A percentile compares a stretch with the other conserved stretches of the same genome.
These are phyloP conservation scores for Phytophthora tentaculata DNA, from an alignment of 352 stramenopile species.

Conservation along the genomic window DNA sequence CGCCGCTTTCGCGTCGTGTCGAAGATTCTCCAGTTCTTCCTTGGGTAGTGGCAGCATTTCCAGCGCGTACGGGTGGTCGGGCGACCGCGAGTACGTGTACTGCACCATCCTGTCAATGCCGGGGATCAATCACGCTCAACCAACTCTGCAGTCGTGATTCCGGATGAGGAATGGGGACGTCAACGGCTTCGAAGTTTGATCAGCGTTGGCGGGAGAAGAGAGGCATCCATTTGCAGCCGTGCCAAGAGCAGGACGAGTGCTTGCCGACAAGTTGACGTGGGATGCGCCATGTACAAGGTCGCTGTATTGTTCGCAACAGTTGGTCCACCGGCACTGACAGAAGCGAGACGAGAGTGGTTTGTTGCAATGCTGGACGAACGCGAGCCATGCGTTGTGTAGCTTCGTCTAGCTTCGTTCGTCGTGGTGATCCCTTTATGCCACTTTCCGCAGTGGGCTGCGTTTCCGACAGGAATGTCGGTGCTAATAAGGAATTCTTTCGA, in stretches of 20 bases:
- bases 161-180: constrained; percentile 26
- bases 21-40: constrained; percentile 40
- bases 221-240: constrained; percentile 15
- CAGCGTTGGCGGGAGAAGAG: constrained; percentile 16
- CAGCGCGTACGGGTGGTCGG: constrained; percentile 56
- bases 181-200: constrained; percentile 15
- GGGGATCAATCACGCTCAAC: constrained; percentile 1
- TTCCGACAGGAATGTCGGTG: too few relatives aligned
- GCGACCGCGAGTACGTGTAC: constrained; percentile 54
- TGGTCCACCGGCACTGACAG: constrained; percentile 34
- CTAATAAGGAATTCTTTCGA: too few relatives aligned
- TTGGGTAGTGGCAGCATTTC: constrained; percentile 49
- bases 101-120: constrained; percentile 20
- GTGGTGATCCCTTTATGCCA: constrained; percentile 28
- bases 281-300: constrained; percentile 29
- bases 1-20: constrained; percentile 31
- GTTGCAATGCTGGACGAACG: constrained; percentile 1
- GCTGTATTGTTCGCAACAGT: constrained; percentile 29
- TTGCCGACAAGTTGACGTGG: constrained; percentile 17
- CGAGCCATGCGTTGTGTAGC: constrained; percentile 20
- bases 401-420: constrained; percentile 6
- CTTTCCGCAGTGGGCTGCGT: constrained; percentile 3
- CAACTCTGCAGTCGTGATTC: constrained; percentile 19
- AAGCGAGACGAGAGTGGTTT: constrained; percentile 23
- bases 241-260: constrained; percentile 11